Conservation (phyloP, 225 moss, liverwort and hornwort genomes). For the Takakia lepidozioides region DNA sequence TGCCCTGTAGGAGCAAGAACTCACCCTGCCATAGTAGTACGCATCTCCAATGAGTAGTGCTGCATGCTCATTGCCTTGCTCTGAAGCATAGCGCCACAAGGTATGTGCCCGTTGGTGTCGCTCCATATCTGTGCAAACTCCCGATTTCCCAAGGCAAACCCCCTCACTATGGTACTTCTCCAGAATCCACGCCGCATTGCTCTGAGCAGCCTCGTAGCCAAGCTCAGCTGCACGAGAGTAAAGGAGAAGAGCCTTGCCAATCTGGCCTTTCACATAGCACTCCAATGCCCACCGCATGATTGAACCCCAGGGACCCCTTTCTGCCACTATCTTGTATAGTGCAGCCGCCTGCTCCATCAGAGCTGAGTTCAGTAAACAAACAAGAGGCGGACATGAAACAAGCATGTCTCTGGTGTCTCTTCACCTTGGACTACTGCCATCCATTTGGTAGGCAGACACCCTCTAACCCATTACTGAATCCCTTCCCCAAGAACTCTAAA, state of each 20-base stretch:
- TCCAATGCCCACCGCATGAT: slow-evolving; percentile 87
- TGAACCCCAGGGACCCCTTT: slow-evolving; percentile 90
- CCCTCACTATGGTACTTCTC: slow-evolving; percentile 74
- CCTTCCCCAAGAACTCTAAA: no score
- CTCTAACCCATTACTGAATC: no score
- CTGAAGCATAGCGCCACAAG: slow-evolving; percentile 82
- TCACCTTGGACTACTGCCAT: no score
- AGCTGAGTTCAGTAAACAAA: background rate
- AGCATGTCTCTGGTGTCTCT: no score
- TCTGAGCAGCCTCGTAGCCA: slow-evolving; percentile 95
- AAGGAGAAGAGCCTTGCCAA: slow-evolving; percentile 72
- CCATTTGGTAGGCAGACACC: no score
- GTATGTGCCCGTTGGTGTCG: slow-evolving; percentile 78
- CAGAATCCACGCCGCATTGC: slow-evolving; percentile 98
- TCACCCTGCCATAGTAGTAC: slow-evolving; percentile 93
- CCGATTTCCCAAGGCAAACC: slow-evolving; percentile 65
- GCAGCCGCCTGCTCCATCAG: slow-evolving; percentile 52
- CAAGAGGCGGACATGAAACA: background rate
- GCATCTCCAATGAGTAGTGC: slow-evolving; percentile 96
- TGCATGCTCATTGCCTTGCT: slow-evolving; percentile 98
- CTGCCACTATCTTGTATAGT: slow-evolving; percentile 88
- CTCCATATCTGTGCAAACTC: slow-evolving; percentile 74
- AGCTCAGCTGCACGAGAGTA: slow-evolving; percentile 98
- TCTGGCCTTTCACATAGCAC: slow-evolving; percentile 74
- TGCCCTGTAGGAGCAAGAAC: no score